phyloP scores from a whole-genome alignment of 179 eudicot genomes.

The Beta lomatogona region DNA sequence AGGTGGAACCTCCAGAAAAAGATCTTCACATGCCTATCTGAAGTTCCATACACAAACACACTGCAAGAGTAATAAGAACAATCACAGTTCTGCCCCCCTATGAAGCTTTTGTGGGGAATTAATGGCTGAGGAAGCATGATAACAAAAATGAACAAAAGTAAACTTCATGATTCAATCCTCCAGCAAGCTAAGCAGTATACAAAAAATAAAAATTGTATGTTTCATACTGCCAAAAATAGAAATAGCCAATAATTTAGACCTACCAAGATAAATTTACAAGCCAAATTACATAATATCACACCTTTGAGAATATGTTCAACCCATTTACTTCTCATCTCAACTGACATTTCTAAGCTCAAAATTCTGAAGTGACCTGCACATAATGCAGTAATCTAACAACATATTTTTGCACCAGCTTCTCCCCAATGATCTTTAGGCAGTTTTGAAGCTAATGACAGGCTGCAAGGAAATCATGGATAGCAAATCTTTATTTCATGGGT shows the following conservation, averaged over 20 bases:
- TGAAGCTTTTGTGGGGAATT: background rate
- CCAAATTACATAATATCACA: background rate
- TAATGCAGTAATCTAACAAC: background rate
- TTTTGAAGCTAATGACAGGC: background rate
- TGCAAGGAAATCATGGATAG: background rate
- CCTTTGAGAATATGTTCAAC: background rate
- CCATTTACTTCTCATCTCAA: constrained; percentile 6
- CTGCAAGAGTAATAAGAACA: background rate
- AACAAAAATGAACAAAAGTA: background rate
- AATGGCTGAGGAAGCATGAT: background rate
- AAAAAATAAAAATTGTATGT: constrained; percentile 9
- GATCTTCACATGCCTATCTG: background rate
- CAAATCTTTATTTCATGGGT: constrained; percentile 9
- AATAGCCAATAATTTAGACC: background rate
- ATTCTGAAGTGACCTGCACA: background rate
- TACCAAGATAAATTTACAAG: constrained; percentile 18
- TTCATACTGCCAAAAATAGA: background rate
- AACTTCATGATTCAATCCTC: background rate
- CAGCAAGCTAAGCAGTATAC: background rate
- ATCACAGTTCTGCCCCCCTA: background rate
- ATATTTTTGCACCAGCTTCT: background rate
- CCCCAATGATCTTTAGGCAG: background rate
- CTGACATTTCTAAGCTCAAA: background rate
- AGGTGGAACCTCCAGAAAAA: background rate
- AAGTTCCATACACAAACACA: constrained; percentile 4